Evolutionary conservation across 345 rosid species (phyloP), one percentile per base, ranked within the genome.

Genomic region (Sisymbrium altissimum): DNA sequence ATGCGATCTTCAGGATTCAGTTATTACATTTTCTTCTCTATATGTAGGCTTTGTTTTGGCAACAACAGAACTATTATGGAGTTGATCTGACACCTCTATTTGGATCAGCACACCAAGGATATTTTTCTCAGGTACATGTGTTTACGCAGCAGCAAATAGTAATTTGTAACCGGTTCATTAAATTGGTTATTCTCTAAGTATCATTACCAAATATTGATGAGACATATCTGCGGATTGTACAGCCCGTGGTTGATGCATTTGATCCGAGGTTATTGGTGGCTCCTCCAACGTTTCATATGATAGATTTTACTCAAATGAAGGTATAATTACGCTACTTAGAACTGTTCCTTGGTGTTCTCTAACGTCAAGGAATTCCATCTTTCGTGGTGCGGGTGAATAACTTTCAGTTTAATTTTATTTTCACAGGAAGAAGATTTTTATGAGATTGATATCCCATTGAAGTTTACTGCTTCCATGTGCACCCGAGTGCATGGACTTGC

Each of bases 191-290:
- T 59, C 43, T 52, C 56, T 54, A 33, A 11, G 44, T 52, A 66
- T 64, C 46, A 15, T 43, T 53, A 27, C 15, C 23, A 50, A 0
- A 19, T 71, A 71, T 68, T 79, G 32, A 75, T 35, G 46, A 62
- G 23, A 61, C 40, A 68, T 49, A 25, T 36, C 71, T 79, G 32
- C 23, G 72, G 38, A 75, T 66, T 32, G 14, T 68, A 44, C 83
- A 95, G 99, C 99, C 99, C 43, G 99, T 95, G 70, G 98, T 95
- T 66, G 99, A 95, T 89, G 97, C 99, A 48, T 95, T 92, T 82
- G 99, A 95, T 85, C 98, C 98, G 40, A 95, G 99, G 76, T 70
- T 95, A 71, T 81, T 95, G 84, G 99, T 92, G 74, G 89, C 97
- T 74, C 81, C 97, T 75, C 84, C 93, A 2, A 72, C 80, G 53